phyloP scores from a whole-genome alignment of 202 grass and related monocot genomes.

The Zizania palustris region DNA sequence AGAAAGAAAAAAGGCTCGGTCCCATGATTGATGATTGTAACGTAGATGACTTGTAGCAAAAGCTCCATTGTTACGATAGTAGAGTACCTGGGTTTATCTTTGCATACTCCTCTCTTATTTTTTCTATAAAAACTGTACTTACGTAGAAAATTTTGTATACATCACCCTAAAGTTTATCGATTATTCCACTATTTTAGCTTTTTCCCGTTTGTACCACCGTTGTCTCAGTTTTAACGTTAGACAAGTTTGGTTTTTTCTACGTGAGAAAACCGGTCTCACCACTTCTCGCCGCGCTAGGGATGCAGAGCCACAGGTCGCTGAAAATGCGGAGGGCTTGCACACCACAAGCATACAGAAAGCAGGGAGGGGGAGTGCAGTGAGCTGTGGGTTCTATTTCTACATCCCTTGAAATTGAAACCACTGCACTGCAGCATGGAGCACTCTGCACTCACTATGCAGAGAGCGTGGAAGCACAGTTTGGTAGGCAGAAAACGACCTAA shows the following conservation, averaged over 20 bases:
- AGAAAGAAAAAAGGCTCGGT: not conserved
- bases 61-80: slow-evolving; percentile 3
- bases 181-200: no score
- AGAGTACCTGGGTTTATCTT: not conserved
- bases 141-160: no score
- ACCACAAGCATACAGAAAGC: not conserved
- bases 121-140: no score
- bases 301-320: no score
- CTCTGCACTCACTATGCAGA: no score
- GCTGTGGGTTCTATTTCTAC: not conserved
- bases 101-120: not conserved
- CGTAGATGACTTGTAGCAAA: slow-evolving; percentile 15
- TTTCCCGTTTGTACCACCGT: no score
- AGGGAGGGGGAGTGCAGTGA: not conserved
- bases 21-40: slow-evolving; percentile 32
- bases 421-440: slow-evolving; percentile 18
- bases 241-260: no score
- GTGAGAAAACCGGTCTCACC: no score
- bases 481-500: slow-evolving; percentile 28
- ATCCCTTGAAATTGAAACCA: not conserved
- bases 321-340: not conserved
- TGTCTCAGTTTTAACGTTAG: no score
- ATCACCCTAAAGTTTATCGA: no score
- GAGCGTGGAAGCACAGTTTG: not conserved
- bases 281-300: no score